Conservation (phyloP, 805 yeast genomes). For the Priceomyces haplophilus region DNA sequence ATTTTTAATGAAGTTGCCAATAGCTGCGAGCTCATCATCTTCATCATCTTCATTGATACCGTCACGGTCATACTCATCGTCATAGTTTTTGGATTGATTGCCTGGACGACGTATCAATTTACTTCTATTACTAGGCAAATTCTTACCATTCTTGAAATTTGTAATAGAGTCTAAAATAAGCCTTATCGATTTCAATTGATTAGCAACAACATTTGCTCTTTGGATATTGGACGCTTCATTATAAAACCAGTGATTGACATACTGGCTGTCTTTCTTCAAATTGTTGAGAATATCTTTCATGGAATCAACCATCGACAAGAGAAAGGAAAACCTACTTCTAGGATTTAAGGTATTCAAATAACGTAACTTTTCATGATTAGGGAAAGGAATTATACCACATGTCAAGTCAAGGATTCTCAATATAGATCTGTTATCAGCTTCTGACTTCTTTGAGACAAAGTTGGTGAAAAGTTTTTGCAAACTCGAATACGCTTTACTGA, state of each 20-base stretch:
- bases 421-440: constrained; percentile 24
- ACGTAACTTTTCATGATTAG: constrained; percentile 39
- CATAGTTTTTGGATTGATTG: constrained; percentile 1
- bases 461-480: constrained; percentile 35
- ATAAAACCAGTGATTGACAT: constrained; percentile 45
- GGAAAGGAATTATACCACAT: constrained; percentile 50
- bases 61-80: constrained; percentile 19
- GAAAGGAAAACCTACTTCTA: constrained; percentile 29
- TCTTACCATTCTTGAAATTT: constrained; percentile 14
- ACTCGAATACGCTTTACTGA: constrained; percentile 42
- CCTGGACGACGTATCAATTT: constrained; percentile 16
- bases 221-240: constrained; percentile 50
- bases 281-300: constrained; percentile 38
- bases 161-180: constrained; percentile 47
- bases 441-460: constrained; percentile 14
- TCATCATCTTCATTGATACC: constrained; percentile 46
- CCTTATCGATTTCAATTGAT: constrained; percentile 52
- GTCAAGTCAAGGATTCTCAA: constrained; percentile 43
- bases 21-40: constrained; percentile 39
- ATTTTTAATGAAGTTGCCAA: constrained; percentile 35
- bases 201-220: constrained; percentile 53
- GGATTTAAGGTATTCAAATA: constrained; percentile 34
- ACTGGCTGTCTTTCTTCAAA: constrained; percentile 28
- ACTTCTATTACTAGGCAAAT: neutral
- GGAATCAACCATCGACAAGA: constrained; percentile 28